Percentiles rank a stretch among this genome's conserved stretches.
Conservation (phyloP, 805 yeast genomes). For the Dipodascus geniculatus region DNA sequence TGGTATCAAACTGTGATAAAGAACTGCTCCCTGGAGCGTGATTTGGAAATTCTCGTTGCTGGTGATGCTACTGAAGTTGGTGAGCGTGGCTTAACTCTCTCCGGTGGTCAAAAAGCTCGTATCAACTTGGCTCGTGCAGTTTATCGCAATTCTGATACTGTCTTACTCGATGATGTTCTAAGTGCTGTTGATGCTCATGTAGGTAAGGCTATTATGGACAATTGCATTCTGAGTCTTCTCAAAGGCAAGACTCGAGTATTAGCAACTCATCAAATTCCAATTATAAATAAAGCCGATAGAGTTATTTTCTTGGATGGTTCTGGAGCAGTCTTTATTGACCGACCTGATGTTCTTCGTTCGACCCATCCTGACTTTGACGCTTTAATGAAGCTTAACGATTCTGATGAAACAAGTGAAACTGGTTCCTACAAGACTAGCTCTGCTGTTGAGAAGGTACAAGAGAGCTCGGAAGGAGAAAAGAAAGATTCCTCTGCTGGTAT, state of each 20-base stretch:
- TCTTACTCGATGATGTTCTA: constrained; percentile 68
- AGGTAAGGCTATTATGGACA: constrained; percentile 61
- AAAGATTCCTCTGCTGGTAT: constrained; percentile 13
- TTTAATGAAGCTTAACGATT: constrained; percentile 20
- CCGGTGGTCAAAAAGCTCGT: constrained; percentile 89
- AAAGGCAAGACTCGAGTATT: constrained; percentile 51
- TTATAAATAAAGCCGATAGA: constrained; percentile 58
- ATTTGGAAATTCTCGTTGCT: constrained; percentile 53
- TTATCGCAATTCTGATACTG: constrained; percentile 51
- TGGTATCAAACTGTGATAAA: constrained; percentile 43
- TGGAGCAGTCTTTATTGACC: constrained; percentile 49
- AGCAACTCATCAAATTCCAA: constrained; percentile 75
- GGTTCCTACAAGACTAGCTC: constrained; percentile 14
- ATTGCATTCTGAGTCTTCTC: constrained; percentile 52
- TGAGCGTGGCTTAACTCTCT: constrained; percentile 76
- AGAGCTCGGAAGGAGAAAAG: constrained; percentile 7
- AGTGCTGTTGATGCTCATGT: constrained; percentile 86
- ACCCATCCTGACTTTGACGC: constrained; percentile 37
- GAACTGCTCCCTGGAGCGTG: constrained; percentile 57
- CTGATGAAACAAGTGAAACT: constrained; percentile 9
- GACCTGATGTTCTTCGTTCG: constrained; percentile 38
- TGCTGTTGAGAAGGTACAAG: too few relatives aligned
- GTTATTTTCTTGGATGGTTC: constrained; percentile 54
- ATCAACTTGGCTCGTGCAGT: constrained; percentile 75
- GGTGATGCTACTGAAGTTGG: constrained; percentile 81